Percentiles rank a stretch among this genome's conserved stretches.
These are phyloP conservation scores for Phaffia australis DNA, from an alignment of 768 basidiomycete genomes.

Conservation along the genomic window DNA sequence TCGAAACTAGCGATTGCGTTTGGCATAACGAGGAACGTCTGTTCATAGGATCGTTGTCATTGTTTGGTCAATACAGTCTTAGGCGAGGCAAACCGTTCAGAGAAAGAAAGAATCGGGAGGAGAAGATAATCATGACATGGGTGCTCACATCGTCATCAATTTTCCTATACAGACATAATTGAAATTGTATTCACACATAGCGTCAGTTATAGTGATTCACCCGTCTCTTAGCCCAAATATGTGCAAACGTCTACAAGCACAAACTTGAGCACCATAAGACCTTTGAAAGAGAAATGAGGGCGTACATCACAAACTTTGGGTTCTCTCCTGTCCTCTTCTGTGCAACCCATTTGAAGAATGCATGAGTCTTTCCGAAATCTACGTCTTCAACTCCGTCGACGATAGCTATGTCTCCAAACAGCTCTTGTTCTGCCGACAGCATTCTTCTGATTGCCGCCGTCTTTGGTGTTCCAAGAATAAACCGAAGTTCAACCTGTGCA, in stretches of 20 bases:
- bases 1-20: conserved; percentile 37
- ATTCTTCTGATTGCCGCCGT: conserved; percentile 28
- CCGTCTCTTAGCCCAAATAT: no score
- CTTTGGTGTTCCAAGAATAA: conserved; percentile 37
- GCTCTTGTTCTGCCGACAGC: conserved; percentile 33
- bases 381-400: conserved; percentile 34
- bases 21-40: conserved; percentile 40
- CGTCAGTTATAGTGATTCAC: no score
- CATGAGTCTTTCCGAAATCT: conserved; percentile 39
- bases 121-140: no score
- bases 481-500: conserved; percentile 35
- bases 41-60: neutral
- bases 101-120: neutral
- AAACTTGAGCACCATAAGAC: neutral
- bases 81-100: neutral
- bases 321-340: conserved; percentile 34
- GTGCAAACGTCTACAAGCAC: no score
- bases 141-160: conserved; percentile 39
- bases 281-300: neutral
- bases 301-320: conserved; percentile 39
- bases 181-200: neutral
- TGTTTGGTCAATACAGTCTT: no score
- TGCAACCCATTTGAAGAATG: conserved; percentile 39
- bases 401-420: conserved; percentile 28
- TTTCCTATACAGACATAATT: conserved; percentile 33